Base-by-base conservation (phyloP, 148 eudicot genomes). In the Dianthus caryophyllus region DNA sequence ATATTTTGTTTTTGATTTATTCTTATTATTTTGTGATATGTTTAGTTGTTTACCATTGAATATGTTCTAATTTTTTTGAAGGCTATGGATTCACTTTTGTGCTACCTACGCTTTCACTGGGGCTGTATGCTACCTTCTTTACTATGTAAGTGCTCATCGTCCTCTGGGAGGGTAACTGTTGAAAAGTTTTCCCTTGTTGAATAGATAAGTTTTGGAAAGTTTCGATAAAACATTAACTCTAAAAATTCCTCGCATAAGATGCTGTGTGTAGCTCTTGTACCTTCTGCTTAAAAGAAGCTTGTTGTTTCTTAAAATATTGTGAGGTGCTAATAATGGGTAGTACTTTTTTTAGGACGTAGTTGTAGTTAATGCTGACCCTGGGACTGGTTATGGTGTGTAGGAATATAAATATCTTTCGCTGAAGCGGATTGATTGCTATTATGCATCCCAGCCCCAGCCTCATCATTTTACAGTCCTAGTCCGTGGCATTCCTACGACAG, bases 41-140 rank as follows among this genome's bases (percentile, higher is more conserved):
- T 25, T 33, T 53, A 21, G 13, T 14, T n/a, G 13, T 62, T 79
- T 65, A 46, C 74, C 33, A 9, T 41, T 68, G 12, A 15, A 69
- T 75, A 64, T 64, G 59, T 20, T 65, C 69, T 67, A 58, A 13
- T 30, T 31, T 16, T n/a, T 61, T 61, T 72, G 76, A 77, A 93
- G 98, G 98, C 82, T 93, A 72, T 93, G 98, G 98, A 66, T 89
- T 79, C 98, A 93, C 82, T 85, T 85, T 57, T 73, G 72, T 78
- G 95, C 94, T 50, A 78, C 80, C 1, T 93, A 89, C 71, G 71
- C 75, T 52, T 84, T 93, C 82, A 89, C 98, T 33, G 88, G 70
- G 62, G 79, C 84, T 68, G 89, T 85, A 72, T 93, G 98, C 87
- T 93, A 76, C 75, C 91, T 84, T 84, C 98, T 93, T 26, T 87